These are phyloP conservation scores for Whalleya microplaca DNA, from an alignment of 2,329 filamentous ascomycete species.

Conservation along the genomic window DNA sequence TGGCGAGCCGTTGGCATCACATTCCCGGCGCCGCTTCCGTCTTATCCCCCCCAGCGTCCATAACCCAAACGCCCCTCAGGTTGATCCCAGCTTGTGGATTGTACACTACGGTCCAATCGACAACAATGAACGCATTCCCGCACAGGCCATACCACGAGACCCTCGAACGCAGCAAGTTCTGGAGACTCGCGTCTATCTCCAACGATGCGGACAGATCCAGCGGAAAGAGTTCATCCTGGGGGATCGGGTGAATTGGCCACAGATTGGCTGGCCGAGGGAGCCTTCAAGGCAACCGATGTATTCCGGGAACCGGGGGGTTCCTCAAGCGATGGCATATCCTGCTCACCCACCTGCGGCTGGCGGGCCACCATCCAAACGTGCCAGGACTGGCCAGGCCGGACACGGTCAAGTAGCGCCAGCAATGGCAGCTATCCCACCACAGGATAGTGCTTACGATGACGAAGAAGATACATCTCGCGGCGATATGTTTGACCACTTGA, in stretches of 20 bases:
- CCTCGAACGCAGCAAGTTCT: constrained; percentile 64
- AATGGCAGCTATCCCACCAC: constrained; percentile 44
- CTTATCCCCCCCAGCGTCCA: constrained; percentile 73
- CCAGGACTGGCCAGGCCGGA: constrained; percentile 48
- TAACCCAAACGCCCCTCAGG: constrained; percentile 68
- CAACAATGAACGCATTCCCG: constrained; percentile 72
- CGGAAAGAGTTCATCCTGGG: constrained; percentile 95
- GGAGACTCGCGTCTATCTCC: constrained; percentile 65
- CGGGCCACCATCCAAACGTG: constrained; percentile 60
- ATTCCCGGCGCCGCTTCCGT: constrained; percentile 84
- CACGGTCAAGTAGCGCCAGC: constrained; percentile 43
- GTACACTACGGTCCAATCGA: constrained; percentile 86
- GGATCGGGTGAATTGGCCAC: constrained; percentile 88
- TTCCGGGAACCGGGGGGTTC: constrained; percentile 52
- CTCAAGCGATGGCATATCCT: constrained; percentile 67
- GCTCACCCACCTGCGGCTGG: constrained; percentile 48
- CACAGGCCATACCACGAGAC: constrained; percentile 66
- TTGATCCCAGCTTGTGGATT: constrained; percentile 86
- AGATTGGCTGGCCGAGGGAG: constrained; percentile 70
- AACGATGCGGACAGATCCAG: constrained; percentile 77
- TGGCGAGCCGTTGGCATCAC: constrained; percentile 73
- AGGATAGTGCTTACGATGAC: constrained; percentile 68
- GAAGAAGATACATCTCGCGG: constrained; percentile 87
- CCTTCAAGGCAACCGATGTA: constrained; percentile 56
- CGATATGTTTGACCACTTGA: constrained; percentile 88